These are phyloP conservation scores for Barnettozyma botsteinii DNA, from an alignment of 805 yeast species.

Conservation along the genomic window DNA sequence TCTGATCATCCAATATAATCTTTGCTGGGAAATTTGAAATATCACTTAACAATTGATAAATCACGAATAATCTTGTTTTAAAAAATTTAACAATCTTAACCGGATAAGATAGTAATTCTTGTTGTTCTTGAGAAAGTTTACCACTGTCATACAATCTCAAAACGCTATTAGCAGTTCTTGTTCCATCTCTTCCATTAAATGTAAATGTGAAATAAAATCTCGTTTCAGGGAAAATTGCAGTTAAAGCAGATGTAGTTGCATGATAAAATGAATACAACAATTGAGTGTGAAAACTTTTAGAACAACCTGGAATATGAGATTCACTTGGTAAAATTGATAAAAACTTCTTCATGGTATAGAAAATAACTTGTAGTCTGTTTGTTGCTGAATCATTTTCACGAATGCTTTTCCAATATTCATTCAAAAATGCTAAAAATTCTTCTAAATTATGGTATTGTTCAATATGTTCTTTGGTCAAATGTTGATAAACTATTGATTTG, in stretches of 20 bases:
- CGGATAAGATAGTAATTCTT: constrained; percentile 23
- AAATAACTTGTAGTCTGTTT: constrained; percentile 22
- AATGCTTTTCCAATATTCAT: constrained; percentile 15
- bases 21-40: constrained; percentile 25
- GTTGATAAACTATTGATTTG: constrained; percentile 15
- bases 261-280: constrained; percentile 29
- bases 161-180: constrained; percentile 20
- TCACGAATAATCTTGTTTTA: constrained; percentile 22
- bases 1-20: constrained; percentile 23
- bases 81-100: constrained; percentile 26
- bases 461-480: constrained; percentile 10
- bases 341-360: constrained; percentile 23
- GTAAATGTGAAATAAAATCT: constrained; percentile 31
- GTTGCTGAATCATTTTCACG: constrained; percentile 7
- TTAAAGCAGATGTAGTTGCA: constrained; percentile 28
- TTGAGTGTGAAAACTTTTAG: constrained; percentile 14
- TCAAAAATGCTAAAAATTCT: constrained; percentile 9
- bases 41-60: constrained; percentile 18
- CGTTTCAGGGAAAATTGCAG: constrained; percentile 32
- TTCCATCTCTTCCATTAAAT: constrained; percentile 32
- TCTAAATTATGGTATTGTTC: constrained; percentile 16
- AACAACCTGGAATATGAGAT: constrained; percentile 4
- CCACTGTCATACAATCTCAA: constrained; percentile 6
- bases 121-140: constrained; percentile 11
- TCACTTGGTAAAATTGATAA: constrained; percentile 19